These are phyloP conservation scores for Fusarium sp. DNA, from an alignment of 2,329 filamentous ascomycete species.

Conservation along the genomic window DNA sequence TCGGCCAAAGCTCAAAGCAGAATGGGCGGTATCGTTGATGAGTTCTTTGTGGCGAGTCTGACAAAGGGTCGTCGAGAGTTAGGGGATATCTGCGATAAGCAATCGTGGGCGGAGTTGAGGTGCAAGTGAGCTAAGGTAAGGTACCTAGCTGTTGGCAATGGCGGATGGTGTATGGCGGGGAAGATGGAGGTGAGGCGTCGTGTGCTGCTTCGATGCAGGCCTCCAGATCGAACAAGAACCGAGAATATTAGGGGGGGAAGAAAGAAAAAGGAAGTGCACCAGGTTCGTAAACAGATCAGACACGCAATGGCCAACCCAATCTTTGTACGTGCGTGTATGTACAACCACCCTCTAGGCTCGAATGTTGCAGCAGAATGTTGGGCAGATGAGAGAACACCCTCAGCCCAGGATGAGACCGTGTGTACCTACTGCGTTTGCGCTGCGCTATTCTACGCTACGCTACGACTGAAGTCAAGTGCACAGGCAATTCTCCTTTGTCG, in stretches of 20 bases:
- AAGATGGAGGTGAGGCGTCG: conserved; percentile 37
- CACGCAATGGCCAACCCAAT: conserved; percentile 23
- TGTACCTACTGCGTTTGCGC: background rate
- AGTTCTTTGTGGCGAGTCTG: conserved; percentile 13
- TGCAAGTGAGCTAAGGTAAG: conserved; percentile 29
- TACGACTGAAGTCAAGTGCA: conserved; percentile 14
- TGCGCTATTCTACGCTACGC: background rate
- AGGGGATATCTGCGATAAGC: conserved; percentile 28
- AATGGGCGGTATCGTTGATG: conserved; percentile 14
- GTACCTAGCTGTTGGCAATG: conserved; percentile 32
- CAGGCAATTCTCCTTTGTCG: conserved; percentile 39
- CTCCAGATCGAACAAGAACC: conserved; percentile 30
- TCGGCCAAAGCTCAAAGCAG: conserved; percentile 26
- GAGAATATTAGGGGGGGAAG: background rate
- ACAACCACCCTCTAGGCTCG: conserved; percentile 16
- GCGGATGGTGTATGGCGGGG: conserved; percentile 32
- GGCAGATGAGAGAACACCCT: conserved; percentile 10
- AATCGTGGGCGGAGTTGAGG: conserved; percentile 33
- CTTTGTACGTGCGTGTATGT: conserved; percentile 19
- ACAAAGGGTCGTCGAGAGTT: conserved; percentile 1
- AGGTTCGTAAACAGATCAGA: conserved; percentile 24
- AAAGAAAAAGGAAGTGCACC: conserved; percentile 9
- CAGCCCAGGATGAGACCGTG: conserved; percentile 11
- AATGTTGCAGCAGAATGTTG: conserved; percentile 23
- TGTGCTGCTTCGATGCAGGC: conserved; percentile 31